Conservation (phyloP, 1,139 yeast species). For the Yamadazyma atlantica region DNA sequence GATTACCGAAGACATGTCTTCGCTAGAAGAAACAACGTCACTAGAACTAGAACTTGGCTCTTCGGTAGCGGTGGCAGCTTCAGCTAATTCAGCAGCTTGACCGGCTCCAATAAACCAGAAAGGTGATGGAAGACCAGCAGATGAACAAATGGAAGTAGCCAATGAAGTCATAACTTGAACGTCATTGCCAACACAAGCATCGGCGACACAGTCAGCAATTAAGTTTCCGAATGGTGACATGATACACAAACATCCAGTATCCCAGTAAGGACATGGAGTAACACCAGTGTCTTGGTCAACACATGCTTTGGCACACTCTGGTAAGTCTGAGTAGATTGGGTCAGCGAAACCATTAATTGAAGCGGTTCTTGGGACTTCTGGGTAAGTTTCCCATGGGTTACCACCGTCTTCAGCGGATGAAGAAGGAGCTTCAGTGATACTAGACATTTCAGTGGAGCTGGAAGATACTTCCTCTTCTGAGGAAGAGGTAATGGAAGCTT, state of each 20-base stretch:
- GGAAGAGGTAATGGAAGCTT: neutral
- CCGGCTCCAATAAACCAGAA: slow-evolving; percentile 25
- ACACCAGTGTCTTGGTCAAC: slow-evolving; percentile 22
- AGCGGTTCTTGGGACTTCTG: slow-evolving; percentile 40
- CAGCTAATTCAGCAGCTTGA: slow-evolving; percentile 10
- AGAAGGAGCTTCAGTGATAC: slow-evolving; percentile 9
- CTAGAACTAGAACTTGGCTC: slow-evolving; percentile 3
- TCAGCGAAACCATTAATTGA: slow-evolving; percentile 45
- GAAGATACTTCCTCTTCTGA: too few relatives aligned
- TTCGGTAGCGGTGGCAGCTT: slow-evolving; percentile 11
- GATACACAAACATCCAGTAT: slow-evolving; percentile 39
- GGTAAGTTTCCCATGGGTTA: slow-evolving; percentile 29
- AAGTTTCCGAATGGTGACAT: slow-evolving; percentile 28
- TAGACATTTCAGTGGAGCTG: too few relatives aligned
- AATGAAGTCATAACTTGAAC: slow-evolving; percentile 22
- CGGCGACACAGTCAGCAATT: slow-evolving; percentile 31
- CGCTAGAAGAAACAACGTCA: slow-evolving; percentile 6
- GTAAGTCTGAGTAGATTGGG: slow-evolving; percentile 28
- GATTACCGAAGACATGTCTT: slow-evolving; percentile 6
- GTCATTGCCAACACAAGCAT: slow-evolving; percentile 25
- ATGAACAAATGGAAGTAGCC: slow-evolving; percentile 26
- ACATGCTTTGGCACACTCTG: slow-evolving; percentile 31
- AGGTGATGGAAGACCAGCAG: slow-evolving; percentile 27
- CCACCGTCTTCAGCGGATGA: slow-evolving; percentile 18
- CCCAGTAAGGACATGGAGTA: slow-evolving; percentile 43